Base-by-base conservation (phyloP, 179 eudicot species). In the Beta lomatogona region DNA sequence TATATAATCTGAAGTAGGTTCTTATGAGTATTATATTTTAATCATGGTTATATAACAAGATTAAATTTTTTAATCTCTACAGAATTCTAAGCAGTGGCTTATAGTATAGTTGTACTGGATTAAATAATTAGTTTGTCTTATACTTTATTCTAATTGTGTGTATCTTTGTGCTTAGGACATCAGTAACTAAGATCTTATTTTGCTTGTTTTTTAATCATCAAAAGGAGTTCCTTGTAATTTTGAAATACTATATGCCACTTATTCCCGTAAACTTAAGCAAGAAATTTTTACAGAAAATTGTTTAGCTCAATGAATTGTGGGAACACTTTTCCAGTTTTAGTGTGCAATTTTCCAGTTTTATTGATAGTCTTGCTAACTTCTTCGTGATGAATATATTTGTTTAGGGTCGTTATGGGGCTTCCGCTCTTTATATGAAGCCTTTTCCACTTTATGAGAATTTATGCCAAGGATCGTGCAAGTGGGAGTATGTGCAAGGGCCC, bases 111-210 rank as follows among this genome's bases (percentile, higher is more conserved):
- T 41, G 11, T 74, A 45, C 71, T 70, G 70, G 82, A 81, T 86
- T 90, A 89, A 90, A 90, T 53, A 85, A 89, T 81, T 85, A 86
- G 81, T 69, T 83, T 84, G 82, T 87, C 93, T 85, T 60, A 70
- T 80, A 73, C 71, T 59, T 82, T 80, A 71, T 79, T 72, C 71
- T 83, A 73, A 79, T 77, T 71, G 77, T 79, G 74, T 87, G 84
- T 73, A 65, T 87, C 76, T 82, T 77, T 61, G 80, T 84, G 92
- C 90, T 86, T 82, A 86, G 81, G 90, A 86, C 87, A 86, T 79
- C 77, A 83, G 77, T 82, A 72, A 79, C 31, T 75, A 82, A 84
- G 66, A 41, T 13, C 73, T 81, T 59, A 75, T 80, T 70, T 28
- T 76, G 21, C 66, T 6, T 52, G 31, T 73, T 71, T 77, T 57